These are phyloP conservation scores for Spizellomyces punctatus DNA, from an alignment of 192 early-diverging fungal species.

Conservation along the genomic window DNA sequence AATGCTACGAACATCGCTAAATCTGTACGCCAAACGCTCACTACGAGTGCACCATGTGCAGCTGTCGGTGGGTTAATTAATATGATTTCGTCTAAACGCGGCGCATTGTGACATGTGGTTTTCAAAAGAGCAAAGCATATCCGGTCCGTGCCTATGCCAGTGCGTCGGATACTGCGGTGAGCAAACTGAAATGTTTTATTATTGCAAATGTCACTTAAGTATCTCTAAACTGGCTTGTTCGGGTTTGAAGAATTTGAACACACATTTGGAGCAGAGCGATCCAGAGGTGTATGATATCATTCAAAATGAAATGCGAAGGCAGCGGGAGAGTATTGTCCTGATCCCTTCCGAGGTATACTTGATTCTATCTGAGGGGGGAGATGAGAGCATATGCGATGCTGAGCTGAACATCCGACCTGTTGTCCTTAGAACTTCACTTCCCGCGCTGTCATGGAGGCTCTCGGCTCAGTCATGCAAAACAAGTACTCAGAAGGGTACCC, in stretches of 20 bases:
- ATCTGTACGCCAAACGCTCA: too few relatives aligned
- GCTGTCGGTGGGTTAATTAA: too few relatives aligned
- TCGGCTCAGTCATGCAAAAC: conserved; percentile 99
- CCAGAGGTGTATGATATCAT: conserved; percentile 94
- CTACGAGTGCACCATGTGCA: too few relatives aligned
- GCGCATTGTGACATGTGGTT: too few relatives aligned
- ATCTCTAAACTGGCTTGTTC: not conserved
- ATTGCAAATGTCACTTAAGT: too few relatives aligned
- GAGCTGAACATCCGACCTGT: not conserved
- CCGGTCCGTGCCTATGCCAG: too few relatives aligned
- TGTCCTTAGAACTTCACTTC: conserved; percentile 91
- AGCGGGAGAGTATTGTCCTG: conserved; percentile 88
- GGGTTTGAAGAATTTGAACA: conserved; percentile 61
- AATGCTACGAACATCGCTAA: too few relatives aligned
- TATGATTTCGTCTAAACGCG: too few relatives aligned
- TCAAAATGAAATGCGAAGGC: conserved; percentile 92
- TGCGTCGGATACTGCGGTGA: too few relatives aligned
- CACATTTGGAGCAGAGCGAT: conserved; percentile 73
- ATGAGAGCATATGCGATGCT: not conserved
- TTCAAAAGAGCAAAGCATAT: too few relatives aligned
- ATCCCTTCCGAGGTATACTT: conserved; percentile 89
- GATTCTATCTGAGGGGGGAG: too few relatives aligned
- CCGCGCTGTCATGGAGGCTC: conserved; percentile 90
- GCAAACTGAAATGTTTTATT: too few relatives aligned
- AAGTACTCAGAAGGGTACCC: conserved; percentile 99